phyloP scores from a whole-genome alignment of 495 filamentous ascomycete species.

The Lasiosphaeria miniovina region DNA sequence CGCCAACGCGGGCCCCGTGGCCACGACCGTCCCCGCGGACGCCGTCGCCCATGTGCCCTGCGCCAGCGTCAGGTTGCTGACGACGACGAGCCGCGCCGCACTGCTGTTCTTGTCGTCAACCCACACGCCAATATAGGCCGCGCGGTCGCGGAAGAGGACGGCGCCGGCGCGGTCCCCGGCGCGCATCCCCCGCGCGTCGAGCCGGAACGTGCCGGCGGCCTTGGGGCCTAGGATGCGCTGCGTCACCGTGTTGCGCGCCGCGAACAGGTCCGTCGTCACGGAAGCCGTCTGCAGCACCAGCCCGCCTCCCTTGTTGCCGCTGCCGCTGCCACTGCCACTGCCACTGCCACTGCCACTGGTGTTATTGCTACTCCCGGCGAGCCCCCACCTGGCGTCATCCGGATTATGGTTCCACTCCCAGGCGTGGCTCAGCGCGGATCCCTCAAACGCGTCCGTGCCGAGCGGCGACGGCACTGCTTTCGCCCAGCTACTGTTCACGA shows the following conservation, averaged over 20 bases:
- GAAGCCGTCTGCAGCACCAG: slow-evolving; percentile 49
- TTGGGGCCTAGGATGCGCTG: slow-evolving; percentile 50
- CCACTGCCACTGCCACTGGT: too few species aligned
- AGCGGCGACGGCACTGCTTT: slow-evolving; percentile 17
- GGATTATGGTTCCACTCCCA: slow-evolving; percentile 68
- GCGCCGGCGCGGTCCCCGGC: slow-evolving; percentile 53
- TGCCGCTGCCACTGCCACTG: too few species aligned
- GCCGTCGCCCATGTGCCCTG: slow-evolving; percentile 41
- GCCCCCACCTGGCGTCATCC: slow-evolving; percentile 36
- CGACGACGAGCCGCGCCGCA: slow-evolving; percentile 25
- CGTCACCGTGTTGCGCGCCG: slow-evolving; percentile 56
- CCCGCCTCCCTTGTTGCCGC: slow-evolving; percentile 9
- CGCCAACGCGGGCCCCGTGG: slow-evolving; percentile 23
- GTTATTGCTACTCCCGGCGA: slow-evolving; percentile 4
- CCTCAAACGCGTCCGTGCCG: slow-evolving; percentile 46
- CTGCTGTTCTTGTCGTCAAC: slow-evolving; percentile 13
- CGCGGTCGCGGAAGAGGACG: slow-evolving; percentile 49
- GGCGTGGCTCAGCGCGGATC: slow-evolving; percentile 32
- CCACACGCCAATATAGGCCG: slow-evolving; percentile 51
- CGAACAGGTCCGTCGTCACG: slow-evolving; percentile 51
- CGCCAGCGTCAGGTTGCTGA: slow-evolving; percentile 25
- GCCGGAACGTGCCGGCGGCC: slow-evolving; percentile 42
- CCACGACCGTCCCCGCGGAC: slow-evolving; percentile 37
- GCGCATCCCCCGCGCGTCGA: slow-evolving; percentile 46
- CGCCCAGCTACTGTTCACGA: slow-evolving; percentile 29